Evolutionary conservation across 768 basidiomycete genomes (phyloP), one percentile per base, ranked within the genome.

Genomic region (Infundibulicybe gibba): DNA sequence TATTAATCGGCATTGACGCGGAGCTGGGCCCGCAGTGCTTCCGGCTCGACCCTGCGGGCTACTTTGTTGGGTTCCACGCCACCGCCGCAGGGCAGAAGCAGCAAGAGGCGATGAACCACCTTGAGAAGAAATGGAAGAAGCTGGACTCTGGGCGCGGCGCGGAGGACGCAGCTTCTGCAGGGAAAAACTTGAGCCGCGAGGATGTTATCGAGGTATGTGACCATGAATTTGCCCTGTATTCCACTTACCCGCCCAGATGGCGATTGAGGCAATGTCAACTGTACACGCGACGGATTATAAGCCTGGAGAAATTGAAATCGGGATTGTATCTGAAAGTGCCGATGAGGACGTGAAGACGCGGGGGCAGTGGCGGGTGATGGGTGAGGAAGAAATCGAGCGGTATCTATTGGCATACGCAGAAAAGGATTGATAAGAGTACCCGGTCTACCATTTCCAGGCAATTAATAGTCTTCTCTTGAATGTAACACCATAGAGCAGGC

Each of bases 41-140:
- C 79, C 97, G 97, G 69, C 85, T 98, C 44, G 97, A 99, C 62
- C 97, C 97, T 10, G 97, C 97, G 2, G 97, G 97, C 4, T 98
- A 97, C 70, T 99, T 94, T 63, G 91, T 97, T 38, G 97, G 97
- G 0, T 98, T 94, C 74, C 94, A 97, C 56, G 97, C 97, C 8
- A 95, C 95, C 2, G 84, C 95, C 0, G 87, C 94, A 2, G 97
- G 97, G 0, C 88, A 90, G 65, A 98, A 99, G 59, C 97, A 98
- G 59, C 95, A 97, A 61, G 97, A 99, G 62, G 94, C 92, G 1
- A 97, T 94, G 85, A 98, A 98, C 65, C 89, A 93, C 60, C 76
- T 99, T 38, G 97, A 99, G 72, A 98, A 98, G 74, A 91, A 92
- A 64, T 98, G 93, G 94, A 99, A 98, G 75, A 93, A 93, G 65